phyloP scores from a whole-genome alignment of 2,329 filamentous ascomycete species.

The Fusarium sp. region DNA sequence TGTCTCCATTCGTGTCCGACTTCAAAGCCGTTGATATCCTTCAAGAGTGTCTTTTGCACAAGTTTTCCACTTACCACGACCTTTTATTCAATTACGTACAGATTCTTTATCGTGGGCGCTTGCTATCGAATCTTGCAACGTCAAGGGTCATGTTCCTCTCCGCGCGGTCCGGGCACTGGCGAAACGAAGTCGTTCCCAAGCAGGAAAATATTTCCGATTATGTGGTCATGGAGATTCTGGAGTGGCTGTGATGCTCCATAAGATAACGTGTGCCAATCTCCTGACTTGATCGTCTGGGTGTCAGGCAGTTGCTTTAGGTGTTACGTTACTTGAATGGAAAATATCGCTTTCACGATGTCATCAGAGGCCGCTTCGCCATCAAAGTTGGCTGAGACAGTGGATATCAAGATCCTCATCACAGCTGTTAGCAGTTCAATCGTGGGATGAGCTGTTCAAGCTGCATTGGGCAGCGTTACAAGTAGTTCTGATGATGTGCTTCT shows the following conservation, averaged over 20 bases:
- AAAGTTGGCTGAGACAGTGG: not conserved
- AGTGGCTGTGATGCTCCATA: not conserved
- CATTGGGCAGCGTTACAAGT: rapidly evolving
- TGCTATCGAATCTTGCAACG: not conserved
- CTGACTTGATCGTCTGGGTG: not conserved
- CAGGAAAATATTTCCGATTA: not conserved
- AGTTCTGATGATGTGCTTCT: not conserved
- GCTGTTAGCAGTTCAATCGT: not conserved
- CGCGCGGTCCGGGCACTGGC: not conserved
- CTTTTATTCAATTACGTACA: slow-evolving; percentile 25
- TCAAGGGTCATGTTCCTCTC: not conserved
- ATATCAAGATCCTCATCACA: not conserved
- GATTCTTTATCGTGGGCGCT: not conserved
- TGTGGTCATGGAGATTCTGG: not conserved
- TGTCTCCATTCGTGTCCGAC: slow-evolving; percentile 8
- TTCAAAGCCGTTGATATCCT: slow-evolving; percentile 37
- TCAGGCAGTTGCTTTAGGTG: not conserved
- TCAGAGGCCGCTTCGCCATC: not conserved
- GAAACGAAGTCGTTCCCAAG: slow-evolving; percentile 5
- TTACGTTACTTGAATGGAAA: slow-evolving; percentile 6
- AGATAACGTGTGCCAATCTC: not conserved
- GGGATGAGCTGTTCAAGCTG: slow-evolving; percentile 1
- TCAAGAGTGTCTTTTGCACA: not conserved
- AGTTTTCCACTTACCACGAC: not conserved
- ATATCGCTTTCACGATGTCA: not conserved